Evolutionary conservation across 495 filamentous ascomycete species (phyloP), one percentile per base, ranked within the genome.

Genomic region (Tuber brumale): DNA sequence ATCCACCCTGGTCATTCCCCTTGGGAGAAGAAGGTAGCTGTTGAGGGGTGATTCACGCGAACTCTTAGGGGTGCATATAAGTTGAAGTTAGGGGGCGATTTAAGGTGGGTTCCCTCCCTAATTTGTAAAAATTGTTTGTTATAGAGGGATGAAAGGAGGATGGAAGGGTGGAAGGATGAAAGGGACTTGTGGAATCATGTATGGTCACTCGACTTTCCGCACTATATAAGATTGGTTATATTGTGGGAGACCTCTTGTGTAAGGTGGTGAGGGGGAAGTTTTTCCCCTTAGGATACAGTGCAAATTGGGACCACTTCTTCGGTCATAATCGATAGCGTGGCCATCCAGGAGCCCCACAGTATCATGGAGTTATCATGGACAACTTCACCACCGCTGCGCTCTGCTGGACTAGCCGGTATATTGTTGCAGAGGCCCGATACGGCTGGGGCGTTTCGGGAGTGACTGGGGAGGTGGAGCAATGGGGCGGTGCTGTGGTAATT

Each of bases 161-260:
- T n/a, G n/a, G n/a, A n/a, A n/a, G n/a, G 44, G 16, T 18, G 44
- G 44, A 48, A 27, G 0, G 51, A 14, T 10, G 21, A 7, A n/a
- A 23, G 46, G 46, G n/a, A 61, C 27, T 3, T n/a, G n/a, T 27
- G 3, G 0, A 61, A 61, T 61, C 51, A 61, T 27, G n/a, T 4
- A 27, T 9, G 9, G 51, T 61, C 51, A 61, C 51, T 61, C 51
- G 51, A 61, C 51, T 12, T 7, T 27, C 8, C 14, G n/a, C 10
- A n/a, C n/a, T 31, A 5, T 16, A 19, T 46, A 19, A 19, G 48
- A n/a, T n/a, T 51, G 8, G 21, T n/a, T 0, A 9, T 12, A n/a
- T 12, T 12, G 21, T 51, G 0, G 1, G 8, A 9, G 81, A 91
- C 4, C 97, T 23, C 97, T 85, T 0, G 46, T 48, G 6, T 19